Percentiles rank a stretch among this genome's conserved stretches.
Evolutionary conservation across 2,329 filamentous ascomycete genomes (phyloP).

Genomic region (Didymellaceae sp.): DNA sequence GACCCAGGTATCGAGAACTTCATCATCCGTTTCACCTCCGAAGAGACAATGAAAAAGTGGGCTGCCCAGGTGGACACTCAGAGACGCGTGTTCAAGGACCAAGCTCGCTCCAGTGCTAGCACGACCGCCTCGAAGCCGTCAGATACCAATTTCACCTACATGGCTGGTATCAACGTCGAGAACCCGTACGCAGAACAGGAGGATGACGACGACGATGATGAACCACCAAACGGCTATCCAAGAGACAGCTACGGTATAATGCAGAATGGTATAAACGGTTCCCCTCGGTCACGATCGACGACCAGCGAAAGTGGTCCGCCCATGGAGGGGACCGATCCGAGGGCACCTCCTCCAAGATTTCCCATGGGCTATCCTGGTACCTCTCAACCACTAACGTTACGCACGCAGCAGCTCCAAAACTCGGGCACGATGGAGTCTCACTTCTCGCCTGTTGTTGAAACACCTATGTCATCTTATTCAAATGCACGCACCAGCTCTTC

Average conservation of each 20-base stretch:
- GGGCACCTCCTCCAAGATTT: constrained; percentile 74
- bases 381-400: constrained; percentile 68
- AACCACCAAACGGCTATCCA: constrained; percentile 47
- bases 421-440: constrained; percentile 82
- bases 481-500: constrained; percentile 72
- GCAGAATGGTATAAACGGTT: constrained; percentile 76
- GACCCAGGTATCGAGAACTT: constrained; percentile 96
- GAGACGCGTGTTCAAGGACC: constrained; percentile 60
- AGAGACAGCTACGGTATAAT: constrained; percentile 61
- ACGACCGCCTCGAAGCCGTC: constrained; percentile 60
- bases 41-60: constrained; percentile 95
- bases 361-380: constrained; percentile 62
- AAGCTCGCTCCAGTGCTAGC: constrained; percentile 59
- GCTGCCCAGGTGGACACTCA: constrained; percentile 78
- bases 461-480: constrained; percentile 66
- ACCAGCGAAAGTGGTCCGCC: constrained; percentile 73
- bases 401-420: constrained; percentile 67
- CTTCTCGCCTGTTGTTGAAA: constrained; percentile 87
- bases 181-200: constrained; percentile 79
- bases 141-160: constrained; percentile 79
- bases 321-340: constrained; percentile 50
- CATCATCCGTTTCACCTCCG: constrained; percentile 88
- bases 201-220: constrained; percentile 62
- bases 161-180: constrained; percentile 72
- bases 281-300: constrained; percentile 75